Base-by-base conservation (phyloP, 2,329 filamentous ascomycete genomes). In the Phialocephala subalpina region DNA sequence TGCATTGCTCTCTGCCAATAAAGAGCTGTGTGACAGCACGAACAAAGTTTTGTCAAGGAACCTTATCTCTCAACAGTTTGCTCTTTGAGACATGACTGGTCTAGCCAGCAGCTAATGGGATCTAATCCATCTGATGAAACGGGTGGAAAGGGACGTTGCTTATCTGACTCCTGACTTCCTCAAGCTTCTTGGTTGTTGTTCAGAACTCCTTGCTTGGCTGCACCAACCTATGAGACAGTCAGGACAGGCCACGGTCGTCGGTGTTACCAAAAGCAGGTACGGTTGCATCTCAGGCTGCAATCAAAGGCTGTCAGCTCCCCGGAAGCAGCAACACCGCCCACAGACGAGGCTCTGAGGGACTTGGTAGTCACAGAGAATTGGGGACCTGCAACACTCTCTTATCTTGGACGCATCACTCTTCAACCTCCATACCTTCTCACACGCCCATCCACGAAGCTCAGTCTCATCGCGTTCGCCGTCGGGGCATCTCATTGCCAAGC, bases 41-140 rank as follows among this genome's bases (percentile, higher is more conserved):
- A 18, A 29, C 22, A 29, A 22, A 29, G 12, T 53, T 53, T 22
- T 11, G 25, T n/a, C 49, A 18, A 14, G 49, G 49, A 29, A 53
- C 22, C 59, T 63, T 57, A 63, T 63, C 60, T 63, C 60, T 58
- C 60, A 63, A 63, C 60, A 58, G 3, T 63, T 63, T 36, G 20
- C 38, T 27, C 16, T 22, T 40, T 38, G 20, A 8, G 29, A 36
- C 29, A 14, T 22, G 16, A 57, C 16, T 57, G 55, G 55, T 36
- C 53, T 25, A 20, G 38, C 16, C 25, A 29, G 20, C 5, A 22
- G 6, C 18, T 38, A 29, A 11, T 3, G 12, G n/a, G 9, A 58
- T 25, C 49, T 29, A 33, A 38, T 20, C 52, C 49, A 56, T 29
- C n/a, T 22, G 22, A 33, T 20, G n/a, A 40, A 52, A 47, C n/a